Percentiles rank a stretch among this genome's conserved stretches.
Evolutionary conservation across 306 rosid species (phyloP).

Genomic region (Pterocarpus santalinus): DNA sequence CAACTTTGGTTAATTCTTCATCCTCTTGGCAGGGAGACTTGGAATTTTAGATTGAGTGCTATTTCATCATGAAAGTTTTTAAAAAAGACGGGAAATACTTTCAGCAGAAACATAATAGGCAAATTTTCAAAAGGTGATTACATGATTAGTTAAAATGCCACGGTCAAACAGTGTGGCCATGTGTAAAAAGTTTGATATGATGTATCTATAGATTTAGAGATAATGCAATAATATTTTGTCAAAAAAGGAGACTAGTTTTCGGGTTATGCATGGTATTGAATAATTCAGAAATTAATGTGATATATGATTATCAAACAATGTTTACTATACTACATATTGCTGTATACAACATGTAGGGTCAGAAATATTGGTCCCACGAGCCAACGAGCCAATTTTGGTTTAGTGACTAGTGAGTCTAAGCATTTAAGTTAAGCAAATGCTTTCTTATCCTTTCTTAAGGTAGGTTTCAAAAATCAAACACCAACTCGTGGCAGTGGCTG

Average conservation of each 20-base stretch:
- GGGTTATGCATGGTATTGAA: constrained; percentile 15
- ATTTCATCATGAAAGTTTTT: not conserved
- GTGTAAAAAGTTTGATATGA: constrained; percentile 40
- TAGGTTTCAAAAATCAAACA: constrained; percentile 37
- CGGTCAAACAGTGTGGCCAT: constrained; percentile 35
- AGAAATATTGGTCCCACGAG: constrained; percentile 10
- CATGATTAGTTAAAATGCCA: constrained; percentile 7
- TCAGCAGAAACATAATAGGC: constrained; percentile 6
- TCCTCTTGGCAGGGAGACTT: not conserved
- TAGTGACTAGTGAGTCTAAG: not conserved
- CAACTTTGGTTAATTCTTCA: constrained; percentile 34
- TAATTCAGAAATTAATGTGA: not conserved
- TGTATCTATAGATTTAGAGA: constrained; percentile 10
- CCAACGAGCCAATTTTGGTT: not conserved
- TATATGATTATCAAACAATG: not conserved
- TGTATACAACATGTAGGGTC: not conserved
- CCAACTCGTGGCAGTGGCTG: constrained; percentile 17
- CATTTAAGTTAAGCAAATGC: constrained; percentile 14
- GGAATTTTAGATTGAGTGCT: not conserved
- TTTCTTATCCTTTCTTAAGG: constrained; percentile 18
- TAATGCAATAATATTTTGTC: not conserved
- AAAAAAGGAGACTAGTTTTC: not conserved
- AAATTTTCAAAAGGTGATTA: not conserved
- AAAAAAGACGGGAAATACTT: not conserved
- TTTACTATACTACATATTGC: not conserved